Evolutionary conservation across 495 filamentous ascomycete species (phyloP).

Genomic region (Hypoxylon rickii): DNA sequence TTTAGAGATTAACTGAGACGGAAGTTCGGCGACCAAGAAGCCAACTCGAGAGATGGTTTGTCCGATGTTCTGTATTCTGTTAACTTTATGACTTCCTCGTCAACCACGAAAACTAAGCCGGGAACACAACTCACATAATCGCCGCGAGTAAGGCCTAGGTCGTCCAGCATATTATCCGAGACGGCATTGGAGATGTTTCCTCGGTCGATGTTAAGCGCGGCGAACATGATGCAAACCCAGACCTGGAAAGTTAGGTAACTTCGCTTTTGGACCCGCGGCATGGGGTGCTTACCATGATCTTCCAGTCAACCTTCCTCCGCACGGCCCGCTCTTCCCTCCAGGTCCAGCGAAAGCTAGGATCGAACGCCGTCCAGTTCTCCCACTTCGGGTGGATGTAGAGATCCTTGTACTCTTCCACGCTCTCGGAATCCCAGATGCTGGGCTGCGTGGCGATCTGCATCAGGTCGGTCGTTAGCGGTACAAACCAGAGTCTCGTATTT

Average conservation of each 20-base stretch:
- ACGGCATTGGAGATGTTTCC: constrained; percentile 36
- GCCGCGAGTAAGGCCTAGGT: constrained; percentile 33
- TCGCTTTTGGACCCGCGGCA: neutral
- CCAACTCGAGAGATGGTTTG: constrained; percentile 72
- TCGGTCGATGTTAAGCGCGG: constrained; percentile 29
- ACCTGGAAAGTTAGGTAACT: constrained; percentile 19
- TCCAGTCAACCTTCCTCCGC: constrained; percentile 36
- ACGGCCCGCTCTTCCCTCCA: constrained; percentile 35
- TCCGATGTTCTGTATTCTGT: constrained; percentile 64
- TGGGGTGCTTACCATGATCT: constrained; percentile 34
- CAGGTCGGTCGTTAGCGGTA: constrained; percentile 2
- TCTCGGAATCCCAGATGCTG: constrained; percentile 39
- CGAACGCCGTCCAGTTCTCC: constrained; percentile 36
- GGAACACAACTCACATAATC: constrained; percentile 27
- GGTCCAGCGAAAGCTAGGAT: constrained; percentile 34
- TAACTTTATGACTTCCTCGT: neutral
- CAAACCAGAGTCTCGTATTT: neutral
- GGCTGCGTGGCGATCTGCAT: constrained; percentile 35
- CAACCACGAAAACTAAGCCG: neutral
- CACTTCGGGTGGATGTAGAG: constrained; percentile 37
- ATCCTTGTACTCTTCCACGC: constrained; percentile 36
- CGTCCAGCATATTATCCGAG: constrained; percentile 44
- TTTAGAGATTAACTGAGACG: constrained; percentile 76
- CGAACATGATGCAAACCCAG: constrained; percentile 36
- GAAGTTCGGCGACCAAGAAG: constrained; percentile 74